phyloP scores from a whole-genome alignment of 805 yeast species.

The Starmerella khaoyaiensis region DNA sequence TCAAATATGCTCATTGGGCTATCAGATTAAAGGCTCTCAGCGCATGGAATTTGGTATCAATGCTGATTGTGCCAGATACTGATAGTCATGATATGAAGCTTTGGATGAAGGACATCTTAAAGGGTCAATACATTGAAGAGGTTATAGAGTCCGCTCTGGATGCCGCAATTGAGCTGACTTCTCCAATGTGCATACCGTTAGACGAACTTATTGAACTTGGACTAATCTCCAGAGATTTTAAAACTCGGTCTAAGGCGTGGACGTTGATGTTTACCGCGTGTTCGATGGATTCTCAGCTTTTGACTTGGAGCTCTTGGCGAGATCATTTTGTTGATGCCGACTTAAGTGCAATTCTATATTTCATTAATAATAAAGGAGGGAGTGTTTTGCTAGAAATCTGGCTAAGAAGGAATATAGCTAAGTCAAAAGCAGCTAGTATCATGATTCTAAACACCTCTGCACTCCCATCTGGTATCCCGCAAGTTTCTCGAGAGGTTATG shows the following conservation, averaged over 20 bases:
- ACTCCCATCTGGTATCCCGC: too few species aligned
- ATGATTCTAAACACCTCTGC: too few species aligned
- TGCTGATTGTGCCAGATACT: not conserved
- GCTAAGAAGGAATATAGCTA: not conserved
- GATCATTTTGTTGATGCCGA: not conserved
- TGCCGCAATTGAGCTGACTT: not conserved
- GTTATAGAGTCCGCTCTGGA: slow-evolving; percentile 3
- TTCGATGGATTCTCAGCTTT: not conserved
- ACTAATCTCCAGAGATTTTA: not conserved
- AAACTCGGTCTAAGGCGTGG: slow-evolving; percentile 3
- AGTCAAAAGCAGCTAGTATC: too few species aligned
- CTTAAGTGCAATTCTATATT: not conserved
- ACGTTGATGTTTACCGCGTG: not conserved
- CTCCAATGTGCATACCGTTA: slow-evolving; percentile 7
- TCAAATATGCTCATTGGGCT: slow-evolving; percentile 17
- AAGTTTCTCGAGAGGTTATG: too few species aligned
- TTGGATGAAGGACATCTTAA: slow-evolving; percentile 17
- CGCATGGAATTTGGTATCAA: slow-evolving; percentile 19
- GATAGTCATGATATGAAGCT: slow-evolving; percentile 7
- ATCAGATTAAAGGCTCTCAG: slow-evolving; percentile 19
- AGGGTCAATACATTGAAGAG: slow-evolving; percentile 5
- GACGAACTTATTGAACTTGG: slow-evolving; percentile 3
- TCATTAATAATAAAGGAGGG: not conserved
- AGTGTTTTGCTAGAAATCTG: not conserved
- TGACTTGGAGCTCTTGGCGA: not conserved